Evolutionary conservation across 2,329 filamentous ascomycete species (phyloP).

Genomic region (Arachnopeziza araneosa): DNA sequence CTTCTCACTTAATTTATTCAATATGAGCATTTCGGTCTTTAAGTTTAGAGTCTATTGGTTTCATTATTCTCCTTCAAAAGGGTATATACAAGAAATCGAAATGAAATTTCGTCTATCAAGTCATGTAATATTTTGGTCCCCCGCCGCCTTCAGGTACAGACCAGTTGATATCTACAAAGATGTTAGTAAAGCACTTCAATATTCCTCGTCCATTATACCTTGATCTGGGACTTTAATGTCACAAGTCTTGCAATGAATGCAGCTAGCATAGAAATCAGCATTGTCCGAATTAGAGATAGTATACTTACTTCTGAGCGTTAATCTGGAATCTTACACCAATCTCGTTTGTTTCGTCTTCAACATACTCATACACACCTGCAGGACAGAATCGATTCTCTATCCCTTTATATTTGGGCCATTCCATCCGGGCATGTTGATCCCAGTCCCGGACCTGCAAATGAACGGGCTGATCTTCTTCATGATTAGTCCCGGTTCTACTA

Average conservation of each 20-base stretch:
- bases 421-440: conserved; percentile 79
- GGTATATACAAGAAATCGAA: not conserved
- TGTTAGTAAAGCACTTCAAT: conserved; percentile 5
- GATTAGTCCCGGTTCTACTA: conserved; percentile 91
- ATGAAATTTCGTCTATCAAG: conserved; percentile 22
- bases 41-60: not conserved
- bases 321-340: conserved; percentile 95
- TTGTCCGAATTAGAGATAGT: not conserved
- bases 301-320: conserved; percentile 87
- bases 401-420: conserved; percentile 85
- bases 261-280: conserved; percentile 49
- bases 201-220: conserved; percentile 9
- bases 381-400: conserved; percentile 96
- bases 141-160: conserved; percentile 89
- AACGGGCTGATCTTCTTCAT: conserved; percentile 97
- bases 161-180: conserved; percentile 80
- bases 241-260: conserved; percentile 99
- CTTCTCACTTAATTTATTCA: no score
- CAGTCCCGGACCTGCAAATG: conserved; percentile 94
- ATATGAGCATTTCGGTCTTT: no score
- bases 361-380: conserved; percentile 95
- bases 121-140: conserved; percentile 67
- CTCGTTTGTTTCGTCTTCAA: conserved; percentile 83
- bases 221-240: conserved; percentile 97
- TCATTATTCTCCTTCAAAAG: not conserved